Percentiles rank a stretch among this genome's conserved stretches.
These are phyloP conservation scores for Pholiota microspora DNA, from an alignment of 768 basidiomycete species.

Conservation along the genomic window DNA sequence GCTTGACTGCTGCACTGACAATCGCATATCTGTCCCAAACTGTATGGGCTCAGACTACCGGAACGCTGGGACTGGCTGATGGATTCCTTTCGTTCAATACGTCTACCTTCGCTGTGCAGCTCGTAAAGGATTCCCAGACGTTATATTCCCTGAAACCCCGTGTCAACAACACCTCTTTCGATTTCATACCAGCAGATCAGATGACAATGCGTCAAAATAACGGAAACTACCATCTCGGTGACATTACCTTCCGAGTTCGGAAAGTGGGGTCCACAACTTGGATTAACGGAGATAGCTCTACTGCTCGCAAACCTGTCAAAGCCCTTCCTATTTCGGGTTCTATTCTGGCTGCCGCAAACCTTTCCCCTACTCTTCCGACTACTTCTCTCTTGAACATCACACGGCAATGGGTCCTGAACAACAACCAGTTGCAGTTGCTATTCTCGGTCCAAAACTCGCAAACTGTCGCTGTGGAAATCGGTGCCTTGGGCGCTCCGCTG, in stretches of 20 bases:
- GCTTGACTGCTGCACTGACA: background rate
- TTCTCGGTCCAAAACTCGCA: slow-evolving; percentile 52
- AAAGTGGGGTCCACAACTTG: slow-evolving; percentile 42
- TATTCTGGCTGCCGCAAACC: slow-evolving; percentile 47
- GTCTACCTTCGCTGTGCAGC: slow-evolving; percentile 39
- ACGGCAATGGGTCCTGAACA: slow-evolving; percentile 46
- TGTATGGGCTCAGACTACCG: slow-evolving; percentile 48
- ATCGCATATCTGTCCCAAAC: slow-evolving; percentile 37
- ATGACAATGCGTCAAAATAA: slow-evolving; percentile 48
- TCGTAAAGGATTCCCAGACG: slow-evolving; percentile 57
- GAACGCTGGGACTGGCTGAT: slow-evolving; percentile 40
- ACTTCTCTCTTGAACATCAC: slow-evolving; percentile 46
- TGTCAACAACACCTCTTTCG: slow-evolving; percentile 34
- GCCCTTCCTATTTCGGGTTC: slow-evolving; percentile 36
- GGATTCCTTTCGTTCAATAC: slow-evolving; percentile 48
- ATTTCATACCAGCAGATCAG: slow-evolving; percentile 51
- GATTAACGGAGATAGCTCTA: slow-evolving; percentile 44
- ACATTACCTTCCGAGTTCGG: slow-evolving; percentile 52
- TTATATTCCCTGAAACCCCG: slow-evolving; percentile 46
- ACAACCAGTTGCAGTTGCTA: slow-evolving; percentile 40
- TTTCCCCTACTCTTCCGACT: slow-evolving; percentile 46
- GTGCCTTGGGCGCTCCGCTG: slow-evolving; percentile 48
- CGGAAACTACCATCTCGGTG: slow-evolving; percentile 53
- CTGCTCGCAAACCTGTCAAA: slow-evolving; percentile 37
- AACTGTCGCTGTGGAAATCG: slow-evolving; percentile 47